These are phyloP conservation scores for Colletotrichum cuscutae DNA, from an alignment of 2,329 filamentous ascomycete genomes.

Conservation along the genomic window DNA sequence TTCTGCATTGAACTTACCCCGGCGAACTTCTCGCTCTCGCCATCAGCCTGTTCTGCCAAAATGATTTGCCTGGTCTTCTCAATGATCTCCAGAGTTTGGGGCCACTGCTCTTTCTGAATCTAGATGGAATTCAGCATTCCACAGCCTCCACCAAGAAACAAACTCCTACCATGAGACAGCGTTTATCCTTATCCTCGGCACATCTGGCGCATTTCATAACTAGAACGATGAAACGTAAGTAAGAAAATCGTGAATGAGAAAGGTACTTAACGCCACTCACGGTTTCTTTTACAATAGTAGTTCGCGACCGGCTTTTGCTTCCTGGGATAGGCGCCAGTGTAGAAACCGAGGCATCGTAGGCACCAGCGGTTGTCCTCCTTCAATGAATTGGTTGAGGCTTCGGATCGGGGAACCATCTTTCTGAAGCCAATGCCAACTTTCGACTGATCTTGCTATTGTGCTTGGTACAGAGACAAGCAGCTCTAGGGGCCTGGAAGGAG, in stretches of 20 bases:
- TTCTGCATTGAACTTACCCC: no score
- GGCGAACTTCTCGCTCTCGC: neutral
- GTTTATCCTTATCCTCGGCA: neutral
- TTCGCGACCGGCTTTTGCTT: neutral
- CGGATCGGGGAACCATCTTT: neutral
- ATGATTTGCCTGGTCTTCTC: neutral
- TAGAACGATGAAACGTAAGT: neutral
- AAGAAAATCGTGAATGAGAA: neutral
- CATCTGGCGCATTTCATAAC: neutral
- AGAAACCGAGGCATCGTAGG: neutral
- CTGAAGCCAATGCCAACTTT: neutral
- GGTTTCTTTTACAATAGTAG: neutral
- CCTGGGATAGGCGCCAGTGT: neutral
- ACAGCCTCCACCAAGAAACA: no score
- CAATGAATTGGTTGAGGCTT: neutral
- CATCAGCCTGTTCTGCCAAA: neutral
- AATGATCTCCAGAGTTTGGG: neutral
- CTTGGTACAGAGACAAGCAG: neutral
- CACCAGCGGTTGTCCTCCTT: neutral
- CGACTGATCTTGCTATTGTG: neutral
- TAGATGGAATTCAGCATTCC: neutral
- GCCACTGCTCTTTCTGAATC: neutral
- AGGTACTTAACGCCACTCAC: neutral
- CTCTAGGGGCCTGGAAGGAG: neutral
- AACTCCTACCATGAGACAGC: neutral